These are phyloP conservation scores for Trypanosoma cruzi DNA, from an alignment of 208 protist genomes.

Conservation along the genomic window DNA sequence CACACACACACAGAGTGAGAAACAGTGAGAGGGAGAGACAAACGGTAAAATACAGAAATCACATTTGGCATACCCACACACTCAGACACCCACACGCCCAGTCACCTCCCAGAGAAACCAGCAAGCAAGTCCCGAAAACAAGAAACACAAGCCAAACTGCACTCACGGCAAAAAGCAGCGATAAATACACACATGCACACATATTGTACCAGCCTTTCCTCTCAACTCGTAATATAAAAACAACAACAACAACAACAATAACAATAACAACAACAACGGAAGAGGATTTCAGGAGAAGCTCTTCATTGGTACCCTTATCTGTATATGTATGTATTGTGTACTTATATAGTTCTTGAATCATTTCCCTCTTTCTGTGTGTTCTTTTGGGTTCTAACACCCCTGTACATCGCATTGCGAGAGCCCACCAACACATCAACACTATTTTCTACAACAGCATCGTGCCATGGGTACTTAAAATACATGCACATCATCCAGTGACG, in stretches of 20 bases:
- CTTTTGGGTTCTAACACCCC: not conserved
- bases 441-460: not conserved
- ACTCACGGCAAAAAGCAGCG: too few species aligned
- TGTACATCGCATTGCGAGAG: not conserved
- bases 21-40: constrained; percentile 22
- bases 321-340: too few species aligned
- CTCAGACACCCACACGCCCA: constrained; percentile 12
- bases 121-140: too few species aligned
- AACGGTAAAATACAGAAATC: constrained; percentile 15
- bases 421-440: not conserved
- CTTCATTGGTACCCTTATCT: not conserved
- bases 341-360: not conserved
- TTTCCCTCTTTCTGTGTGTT: not conserved
- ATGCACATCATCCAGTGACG: not conserved
- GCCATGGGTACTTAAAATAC: not conserved
- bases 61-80: constrained; percentile 1
- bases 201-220: too few species aligned
- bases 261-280: too few species aligned
- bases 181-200: too few species aligned
- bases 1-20: constrained; percentile 12
- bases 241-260: too few species aligned
- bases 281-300: not conserved
- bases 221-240: too few species aligned
- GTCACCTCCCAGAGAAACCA: too few species aligned
- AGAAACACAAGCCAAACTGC: too few species aligned